Conservation (phyloP, 306 rosid species). For the Bauhinia variegata region DNA sequence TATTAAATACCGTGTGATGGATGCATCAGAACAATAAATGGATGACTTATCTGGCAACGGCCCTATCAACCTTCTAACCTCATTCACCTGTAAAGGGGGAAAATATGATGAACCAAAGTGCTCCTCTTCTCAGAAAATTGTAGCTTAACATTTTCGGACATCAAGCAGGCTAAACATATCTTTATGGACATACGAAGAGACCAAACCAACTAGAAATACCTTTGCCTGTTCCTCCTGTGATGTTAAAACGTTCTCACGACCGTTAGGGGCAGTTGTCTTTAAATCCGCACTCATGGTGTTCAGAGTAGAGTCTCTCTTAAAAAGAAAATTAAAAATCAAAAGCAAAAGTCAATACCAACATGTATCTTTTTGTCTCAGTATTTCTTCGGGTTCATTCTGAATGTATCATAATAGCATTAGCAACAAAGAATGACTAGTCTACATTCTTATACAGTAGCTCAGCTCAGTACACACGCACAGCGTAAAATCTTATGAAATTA, state of each 20-base stretch:
- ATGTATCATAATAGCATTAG: constrained; percentile 14
- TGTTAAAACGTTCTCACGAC: constrained; percentile 43
- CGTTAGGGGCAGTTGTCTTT: constrained; percentile 60
- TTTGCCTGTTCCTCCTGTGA: constrained; percentile 65
- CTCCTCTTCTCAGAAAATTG: constrained; percentile 18
- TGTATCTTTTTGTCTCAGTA: background rate
- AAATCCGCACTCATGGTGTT: constrained; percentile 57
- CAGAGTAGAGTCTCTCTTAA: constrained; percentile 38
- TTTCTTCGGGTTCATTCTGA: constrained; percentile 26
- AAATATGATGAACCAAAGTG: background rate
- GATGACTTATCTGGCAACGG: constrained; percentile 63
- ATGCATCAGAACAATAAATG: constrained; percentile 76
- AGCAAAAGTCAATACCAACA: constrained; percentile 32
- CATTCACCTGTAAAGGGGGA: constrained; percentile 63
- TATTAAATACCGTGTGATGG: constrained; percentile 68
- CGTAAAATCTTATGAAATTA: constrained; percentile 3
- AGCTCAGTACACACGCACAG: background rate
- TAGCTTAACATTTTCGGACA: constrained; percentile 20
- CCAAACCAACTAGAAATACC: constrained; percentile 50
- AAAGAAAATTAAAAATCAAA: constrained; percentile 29
- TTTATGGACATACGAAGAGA: background rate
- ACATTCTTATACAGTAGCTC: constrained; percentile 23
- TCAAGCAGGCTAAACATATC: constrained; percentile 3
- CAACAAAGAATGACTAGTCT: constrained; percentile 28
- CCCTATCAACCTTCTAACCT: constrained; percentile 72